These are phyloP conservation scores for Arachis hypogaea DNA, from an alignment of 306 rosid genomes.

Conservation along the genomic window DNA sequence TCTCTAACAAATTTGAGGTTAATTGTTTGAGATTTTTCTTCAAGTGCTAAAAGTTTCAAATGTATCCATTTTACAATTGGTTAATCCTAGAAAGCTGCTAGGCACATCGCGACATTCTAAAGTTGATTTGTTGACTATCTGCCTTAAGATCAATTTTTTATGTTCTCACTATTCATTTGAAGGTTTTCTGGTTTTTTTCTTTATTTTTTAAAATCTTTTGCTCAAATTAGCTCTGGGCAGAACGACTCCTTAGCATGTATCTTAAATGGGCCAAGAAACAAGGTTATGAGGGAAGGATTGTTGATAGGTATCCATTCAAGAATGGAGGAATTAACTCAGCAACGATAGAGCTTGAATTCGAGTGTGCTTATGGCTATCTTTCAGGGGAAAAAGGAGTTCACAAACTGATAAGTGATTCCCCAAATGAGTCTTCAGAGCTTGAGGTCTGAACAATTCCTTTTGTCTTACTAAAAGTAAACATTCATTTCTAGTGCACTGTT, in stretches of 20 bases:
- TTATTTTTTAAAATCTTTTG: slow-evolving; percentile 17
- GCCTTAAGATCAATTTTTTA: slow-evolving; percentile 28
- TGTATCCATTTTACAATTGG: background rate
- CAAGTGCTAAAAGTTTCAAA: slow-evolving; percentile 6
- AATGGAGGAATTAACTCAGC: slow-evolving; percentile 69
- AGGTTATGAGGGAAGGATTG: slow-evolving; percentile 69
- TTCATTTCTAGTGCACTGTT: slow-evolving; percentile 21
- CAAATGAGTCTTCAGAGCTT: slow-evolving; percentile 45
- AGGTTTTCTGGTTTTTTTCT: slow-evolving; percentile 33
- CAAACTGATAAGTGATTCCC: slow-evolving; percentile 53
- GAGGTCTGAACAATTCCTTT: slow-evolving; percentile 53
- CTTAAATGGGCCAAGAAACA: slow-evolving; percentile 75
- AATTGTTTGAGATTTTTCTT: background rate
- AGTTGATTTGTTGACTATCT: slow-evolving; percentile 22
- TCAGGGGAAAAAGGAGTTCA: slow-evolving; percentile 84
- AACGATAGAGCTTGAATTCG: slow-evolving; percentile 76
- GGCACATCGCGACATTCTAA: slow-evolving; percentile 10
- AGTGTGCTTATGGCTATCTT: slow-evolving; percentile 81
- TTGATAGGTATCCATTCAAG: slow-evolving; percentile 53
- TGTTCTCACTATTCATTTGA: slow-evolving; percentile 20
- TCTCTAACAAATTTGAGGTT: background rate
- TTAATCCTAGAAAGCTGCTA: slow-evolving; percentile 14
- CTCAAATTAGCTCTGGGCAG: slow-evolving; percentile 72
- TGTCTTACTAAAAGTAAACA: slow-evolving; percentile 20
- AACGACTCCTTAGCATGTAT: slow-evolving; percentile 71